Evolutionary conservation across 2,329 filamentous ascomycete species (phyloP), one percentile per base, ranked within the genome.

Genomic region (Colletotrichum sp.): DNA sequence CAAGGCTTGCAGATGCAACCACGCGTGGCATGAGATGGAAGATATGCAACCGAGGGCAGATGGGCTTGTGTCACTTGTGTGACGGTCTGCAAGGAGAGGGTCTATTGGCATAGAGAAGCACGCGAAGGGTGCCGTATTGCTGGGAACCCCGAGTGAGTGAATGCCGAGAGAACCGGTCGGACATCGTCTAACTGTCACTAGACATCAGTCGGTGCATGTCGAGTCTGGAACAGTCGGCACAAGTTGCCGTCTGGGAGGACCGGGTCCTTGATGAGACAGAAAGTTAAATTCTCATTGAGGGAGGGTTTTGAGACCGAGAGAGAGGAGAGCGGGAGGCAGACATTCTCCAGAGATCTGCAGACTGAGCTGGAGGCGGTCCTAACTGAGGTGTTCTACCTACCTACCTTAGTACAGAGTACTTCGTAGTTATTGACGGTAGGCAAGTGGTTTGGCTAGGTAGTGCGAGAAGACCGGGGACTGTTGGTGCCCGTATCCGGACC

Each of bases 211-310:
- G 55, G 69, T 44, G 36, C 29, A 65, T 27, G n/a, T 55, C 16
- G 27, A 55, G 63, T 59, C 69, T 57, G 44, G 32, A 76, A 63
- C n/a, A 57, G 39, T 73, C 63, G 73, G 69, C 73, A 76, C 64
- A 73, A 68, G 15, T 59, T 76, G 69, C 73, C 69, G 69, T 39
- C 19, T 36, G 39, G 69, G 39, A 25, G 39, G 63, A 68, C 64
- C 39, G 30, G 73, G 69, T 44, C 32, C 32, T 62, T 25, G 73
- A 25, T n/a, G 36, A 57, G 36, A 61, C 30, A 55, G 49, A 75
- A 66, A 72, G 59, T 66, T 52, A 49, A 67, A 67, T 27, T 12
- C 22, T 52, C n/a, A 22, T 52, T 7, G 34, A 36, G 27, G 61
- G 12, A 61, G 25, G 49, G 32, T 49, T 30, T 25, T 8, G 44